Evolutionary conservation across 179 eudicot genomes (phyloP).

Genomic region (Nepenthes alata): DNA sequence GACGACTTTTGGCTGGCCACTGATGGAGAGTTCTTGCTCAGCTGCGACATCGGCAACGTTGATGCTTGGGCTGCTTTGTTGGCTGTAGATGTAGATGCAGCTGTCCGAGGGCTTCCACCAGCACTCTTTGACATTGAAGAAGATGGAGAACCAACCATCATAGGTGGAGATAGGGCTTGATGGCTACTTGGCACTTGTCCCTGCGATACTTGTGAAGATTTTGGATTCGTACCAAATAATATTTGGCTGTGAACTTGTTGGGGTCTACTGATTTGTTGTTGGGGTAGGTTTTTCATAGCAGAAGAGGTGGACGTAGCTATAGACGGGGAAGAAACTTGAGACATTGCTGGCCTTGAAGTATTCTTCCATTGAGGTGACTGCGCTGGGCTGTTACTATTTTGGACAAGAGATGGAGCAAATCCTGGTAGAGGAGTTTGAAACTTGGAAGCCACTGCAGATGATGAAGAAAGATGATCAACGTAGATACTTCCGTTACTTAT

Average conservation of each 20-base stretch:
- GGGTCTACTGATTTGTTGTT: slow-evolving; percentile 56
- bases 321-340: slow-evolving; percentile 49
- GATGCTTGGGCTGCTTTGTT: slow-evolving; percentile 45
- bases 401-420: slow-evolving; percentile 52
- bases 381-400: slow-evolving; percentile 32
- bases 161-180: slow-evolving; percentile 53
- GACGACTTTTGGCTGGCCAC: slow-evolving; percentile 30
- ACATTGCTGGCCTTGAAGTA: slow-evolving; percentile 31
- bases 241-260: slow-evolving; percentile 69
- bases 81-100: slow-evolving; percentile 33
- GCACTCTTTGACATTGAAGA: slow-evolving; percentile 75
- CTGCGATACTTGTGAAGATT: slow-evolving; percentile 35
- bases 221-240: slow-evolving; percentile 56
- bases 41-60: slow-evolving; percentile 40
- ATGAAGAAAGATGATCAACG: slow-evolving; percentile 47
- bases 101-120: slow-evolving; percentile 75
- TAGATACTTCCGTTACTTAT: slow-evolving; percentile 53
- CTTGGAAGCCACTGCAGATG: slow-evolving; percentile 45
- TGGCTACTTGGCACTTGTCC: slow-evolving; percentile 29
- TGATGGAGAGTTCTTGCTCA: slow-evolving; percentile 38
- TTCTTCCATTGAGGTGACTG: slow-evolving; percentile 83
- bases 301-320: slow-evolving; percentile 25
- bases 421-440: slow-evolving; percentile 40
- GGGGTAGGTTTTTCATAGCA: slow-evolving; percentile 39
- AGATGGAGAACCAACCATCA: slow-evolving; percentile 76